Conservation (phyloP, 2,329 filamentous ascomycete species). For the Acephala macrosclerotiorum region DNA sequence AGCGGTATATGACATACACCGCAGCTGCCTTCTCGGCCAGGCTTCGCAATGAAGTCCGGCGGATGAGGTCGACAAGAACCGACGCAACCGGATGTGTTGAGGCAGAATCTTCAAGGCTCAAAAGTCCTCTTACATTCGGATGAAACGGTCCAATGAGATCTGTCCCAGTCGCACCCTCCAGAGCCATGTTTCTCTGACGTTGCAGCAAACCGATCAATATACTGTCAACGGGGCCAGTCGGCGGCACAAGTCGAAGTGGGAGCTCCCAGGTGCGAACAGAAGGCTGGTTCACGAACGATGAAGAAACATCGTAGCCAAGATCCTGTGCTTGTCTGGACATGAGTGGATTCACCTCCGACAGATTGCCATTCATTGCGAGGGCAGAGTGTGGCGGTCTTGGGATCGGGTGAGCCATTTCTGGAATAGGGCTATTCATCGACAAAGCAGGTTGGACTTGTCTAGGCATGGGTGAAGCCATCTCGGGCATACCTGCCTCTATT, state of each 20-base stretch:
- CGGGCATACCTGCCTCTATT: neutral
- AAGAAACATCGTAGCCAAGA: neutral
- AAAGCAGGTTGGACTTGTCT: constrained; percentile 1
- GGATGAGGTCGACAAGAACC: constrained; percentile 42
- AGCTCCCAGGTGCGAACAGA: constrained; percentile 45
- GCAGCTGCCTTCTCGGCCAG: constrained; percentile 34
- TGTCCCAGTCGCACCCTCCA: constrained; percentile 36
- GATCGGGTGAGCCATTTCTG: neutral
- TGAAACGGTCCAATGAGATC: constrained; percentile 45
- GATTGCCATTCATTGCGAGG: neutral
- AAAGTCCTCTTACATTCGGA: constrained; percentile 46
- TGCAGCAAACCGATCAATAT: constrained; percentile 48
- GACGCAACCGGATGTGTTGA: constrained; percentile 38
- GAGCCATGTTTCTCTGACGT: constrained; percentile 46
- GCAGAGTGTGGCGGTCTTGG: neutral
- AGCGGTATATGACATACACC: constrained; percentile 34
- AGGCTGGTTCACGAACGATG: constrained; percentile 12
- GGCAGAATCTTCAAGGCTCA: constrained; percentile 41
- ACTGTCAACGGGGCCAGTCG: constrained; percentile 46
- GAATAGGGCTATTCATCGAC: neutral
- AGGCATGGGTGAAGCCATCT: neutral
- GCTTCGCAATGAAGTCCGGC: constrained; percentile 23
- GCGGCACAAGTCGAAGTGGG: constrained; percentile 43
- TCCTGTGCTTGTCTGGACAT: constrained; percentile 2
- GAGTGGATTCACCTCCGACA: neutral